Percentiles rank a stretch among this genome's conserved stretches.
phyloP scores from a whole-genome alignment of 495 filamentous ascomycete species.

The Glonium stellatum region DNA sequence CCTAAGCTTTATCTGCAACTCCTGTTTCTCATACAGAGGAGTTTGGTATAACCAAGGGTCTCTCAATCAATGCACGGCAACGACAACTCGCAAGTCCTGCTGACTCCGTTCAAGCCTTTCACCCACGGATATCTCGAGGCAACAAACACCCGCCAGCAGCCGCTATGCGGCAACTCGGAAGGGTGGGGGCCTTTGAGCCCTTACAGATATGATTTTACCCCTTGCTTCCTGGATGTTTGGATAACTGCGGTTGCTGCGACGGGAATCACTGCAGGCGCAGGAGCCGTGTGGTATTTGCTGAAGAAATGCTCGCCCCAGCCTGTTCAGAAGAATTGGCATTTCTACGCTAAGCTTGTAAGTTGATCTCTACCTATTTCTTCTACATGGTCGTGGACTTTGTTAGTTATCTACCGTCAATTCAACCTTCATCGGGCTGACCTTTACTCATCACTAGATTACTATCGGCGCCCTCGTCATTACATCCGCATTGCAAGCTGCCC shows the following conservation, averaged over 20 bases:
- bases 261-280: constrained; percentile 67
- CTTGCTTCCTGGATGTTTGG: constrained; percentile 89
- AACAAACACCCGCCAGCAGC: constrained; percentile 41
- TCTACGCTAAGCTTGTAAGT: constrained; percentile 82
- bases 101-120: constrained; percentile 15
- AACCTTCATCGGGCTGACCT: not conserved
- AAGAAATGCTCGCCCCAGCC: constrained; percentile 56
- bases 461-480: constrained; percentile 62
- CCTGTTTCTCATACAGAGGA: constrained; percentile 10
- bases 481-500: constrained; percentile 61
- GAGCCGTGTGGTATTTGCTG: constrained; percentile 68
- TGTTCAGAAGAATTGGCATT: constrained; percentile 85
- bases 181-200: constrained; percentile 93
- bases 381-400: not conserved
- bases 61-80: constrained; percentile 18
- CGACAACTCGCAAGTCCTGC: constrained; percentile 16
- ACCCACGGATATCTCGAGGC: constrained; percentile 32
- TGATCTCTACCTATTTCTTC: not conserved
- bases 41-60: not conserved
- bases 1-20: not conserved
- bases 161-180: constrained; percentile 77
- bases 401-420: not conserved
- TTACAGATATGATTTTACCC: constrained; percentile 82
- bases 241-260: constrained; percentile 68
- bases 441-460: constrained; percentile 46